These are phyloP conservation scores for Xylaria curta DNA, from an alignment of 495 filamentous ascomycete genomes.

Conservation along the genomic window DNA sequence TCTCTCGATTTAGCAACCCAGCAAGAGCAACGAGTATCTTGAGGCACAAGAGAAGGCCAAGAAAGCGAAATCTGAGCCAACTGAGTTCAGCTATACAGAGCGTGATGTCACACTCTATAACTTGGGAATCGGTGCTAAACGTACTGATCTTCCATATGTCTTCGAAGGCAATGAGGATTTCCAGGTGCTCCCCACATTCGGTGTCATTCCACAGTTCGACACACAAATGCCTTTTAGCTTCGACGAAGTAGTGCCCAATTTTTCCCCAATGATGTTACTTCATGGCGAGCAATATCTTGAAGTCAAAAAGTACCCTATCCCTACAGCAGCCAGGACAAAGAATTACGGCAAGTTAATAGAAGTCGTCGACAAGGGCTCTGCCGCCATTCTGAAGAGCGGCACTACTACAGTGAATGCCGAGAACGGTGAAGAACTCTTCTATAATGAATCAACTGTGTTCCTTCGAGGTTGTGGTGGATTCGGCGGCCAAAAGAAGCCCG, in stretches of 20 bases:
- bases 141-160: slow-evolving; percentile 83
- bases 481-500: slow-evolving; percentile 80
- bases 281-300: slow-evolving; percentile 99
- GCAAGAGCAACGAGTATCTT: slow-evolving; percentile 57
- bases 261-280: slow-evolving; percentile 97
- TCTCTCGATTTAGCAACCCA: slow-evolving; percentile 41
- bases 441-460: slow-evolving; percentile 93
- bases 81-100: slow-evolving; percentile 82
- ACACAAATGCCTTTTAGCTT: slow-evolving; percentile 80
- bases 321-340: slow-evolving; percentile 80
- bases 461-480: slow-evolving; percentile 93
- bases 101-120: slow-evolving; percentile 94
- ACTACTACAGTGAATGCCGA: slow-evolving; percentile 79
- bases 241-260: slow-evolving; percentile 88
- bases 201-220: slow-evolving; percentile 92
- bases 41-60: slow-evolving; percentile 80
- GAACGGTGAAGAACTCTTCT: slow-evolving; percentile 90
- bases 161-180: slow-evolving; percentile 90
- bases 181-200: slow-evolving; percentile 91
- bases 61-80: slow-evolving; percentile 71
- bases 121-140: slow-evolving; percentile 92
- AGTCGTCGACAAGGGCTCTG: slow-evolving; percentile 93
- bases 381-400: slow-evolving; percentile 81
- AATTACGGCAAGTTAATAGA: slow-evolving; percentile 89
- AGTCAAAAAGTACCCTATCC: slow-evolving; percentile 91